Percentiles rank a stretch among this genome's conserved stretches.
These are phyloP conservation scores for Trifolium subterraneum DNA, from an alignment of 306 rosid genomes.

Conservation along the genomic window DNA sequence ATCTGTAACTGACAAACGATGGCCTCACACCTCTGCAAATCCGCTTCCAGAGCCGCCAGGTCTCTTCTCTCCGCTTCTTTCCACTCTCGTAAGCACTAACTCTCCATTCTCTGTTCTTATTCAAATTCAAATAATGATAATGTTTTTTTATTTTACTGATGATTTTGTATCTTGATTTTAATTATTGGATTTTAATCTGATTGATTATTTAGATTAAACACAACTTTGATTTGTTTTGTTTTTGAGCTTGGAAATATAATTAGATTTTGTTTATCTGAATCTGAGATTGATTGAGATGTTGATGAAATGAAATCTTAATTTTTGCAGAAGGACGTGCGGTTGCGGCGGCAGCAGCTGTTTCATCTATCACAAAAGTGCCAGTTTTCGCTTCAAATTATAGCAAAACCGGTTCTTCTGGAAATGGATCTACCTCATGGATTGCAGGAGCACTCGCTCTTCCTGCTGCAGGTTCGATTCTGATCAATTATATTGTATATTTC, in stretches of 20 bases:
- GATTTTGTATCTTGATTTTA: background rate
- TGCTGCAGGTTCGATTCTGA: constrained; percentile 66
- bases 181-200: background rate
- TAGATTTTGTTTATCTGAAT: constrained; percentile 9
- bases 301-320: background rate
- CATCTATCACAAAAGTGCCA: constrained; percentile 53
- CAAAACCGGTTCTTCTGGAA: constrained; percentile 59
- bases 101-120: background rate
- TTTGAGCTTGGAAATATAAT: background rate
- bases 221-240: no score
- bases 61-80: constrained; percentile 74
- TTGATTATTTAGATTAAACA: no score
- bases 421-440: constrained; percentile 64
- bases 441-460: constrained; percentile 79
- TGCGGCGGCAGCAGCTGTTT: constrained; percentile 69
- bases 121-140: background rate
- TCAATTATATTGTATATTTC: background rate
- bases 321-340: constrained; percentile 72
- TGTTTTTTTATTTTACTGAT: background rate
- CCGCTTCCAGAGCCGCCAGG: constrained; percentile 77
- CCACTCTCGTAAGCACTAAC: constrained; percentile 52
- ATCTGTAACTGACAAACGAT: constrained; percentile 38
- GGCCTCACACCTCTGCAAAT: constrained; percentile 72
- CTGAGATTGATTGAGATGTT: constrained; percentile 1
- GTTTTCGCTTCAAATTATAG: constrained; percentile 53